Percentiles rank a stretch among this genome's conserved stretches.
Conservation (phyloP, 345 rosid species). For the Crucihimalaya himalaica region DNA sequence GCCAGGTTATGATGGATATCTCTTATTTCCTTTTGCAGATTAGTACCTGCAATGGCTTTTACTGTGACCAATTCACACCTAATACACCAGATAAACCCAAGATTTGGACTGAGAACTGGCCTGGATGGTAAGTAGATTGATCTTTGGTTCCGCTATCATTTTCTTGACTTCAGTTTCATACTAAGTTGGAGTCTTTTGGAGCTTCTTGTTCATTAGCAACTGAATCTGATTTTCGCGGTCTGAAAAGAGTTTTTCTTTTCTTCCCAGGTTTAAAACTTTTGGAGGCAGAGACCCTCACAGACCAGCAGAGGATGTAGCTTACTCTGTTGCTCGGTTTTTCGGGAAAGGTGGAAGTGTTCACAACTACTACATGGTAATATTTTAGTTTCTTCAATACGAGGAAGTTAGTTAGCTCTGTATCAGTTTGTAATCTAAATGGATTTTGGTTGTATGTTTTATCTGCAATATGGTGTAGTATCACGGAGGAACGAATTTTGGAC, state of each 20-base stretch:
- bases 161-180: slow-evolving; percentile 38
- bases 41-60: slow-evolving; percentile 79
- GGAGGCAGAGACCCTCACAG: slow-evolving; percentile 92
- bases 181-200: slow-evolving; percentile 46
- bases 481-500: slow-evolving; percentile 97
- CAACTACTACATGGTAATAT: slow-evolving; percentile 87
- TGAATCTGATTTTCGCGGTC: not conserved
- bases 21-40: slow-evolving; percentile 50
- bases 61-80: slow-evolving; percentile 81
- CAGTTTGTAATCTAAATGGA: not conserved
- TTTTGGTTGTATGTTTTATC: not conserved
- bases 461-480: slow-evolving; percentile 60
- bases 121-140: slow-evolving; percentile 81
- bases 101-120: slow-evolving; percentile 99
- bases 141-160: slow-evolving; percentile 39
- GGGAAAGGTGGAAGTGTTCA: slow-evolving; percentile 90
- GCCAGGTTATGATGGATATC: not conserved
- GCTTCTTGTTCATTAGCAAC: slow-evolving; percentile 18
- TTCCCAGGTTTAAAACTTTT: slow-evolving; percentile 82
- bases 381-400: slow-evolving; percentile 1
- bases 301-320: slow-evolving; percentile 88
- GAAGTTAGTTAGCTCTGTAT: not conserved
- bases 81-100: slow-evolving; percentile 84
- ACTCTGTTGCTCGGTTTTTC: slow-evolving; percentile 84
- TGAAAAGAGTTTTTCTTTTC: not conserved